phyloP scores from a whole-genome alignment of 345 rosid genomes.

The Ceriops tagal region DNA sequence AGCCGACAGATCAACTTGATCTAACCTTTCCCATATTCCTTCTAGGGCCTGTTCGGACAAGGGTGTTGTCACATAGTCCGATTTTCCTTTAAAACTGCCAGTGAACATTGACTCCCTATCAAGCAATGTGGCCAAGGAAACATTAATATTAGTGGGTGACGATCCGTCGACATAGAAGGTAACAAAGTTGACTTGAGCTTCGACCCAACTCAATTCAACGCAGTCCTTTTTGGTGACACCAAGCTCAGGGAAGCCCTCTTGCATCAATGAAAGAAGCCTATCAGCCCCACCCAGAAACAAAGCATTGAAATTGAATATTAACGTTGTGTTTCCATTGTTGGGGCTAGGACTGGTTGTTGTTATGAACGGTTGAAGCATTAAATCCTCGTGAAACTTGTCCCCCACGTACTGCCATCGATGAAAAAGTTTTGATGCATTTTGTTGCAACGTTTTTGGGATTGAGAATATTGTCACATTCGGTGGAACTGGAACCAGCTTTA shows the following conservation, averaged over 20 bases:
- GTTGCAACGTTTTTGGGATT: background rate
- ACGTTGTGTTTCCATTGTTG: background rate
- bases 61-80: conserved; percentile 3
- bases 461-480: background rate
- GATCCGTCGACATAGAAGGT: background rate
- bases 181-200: background rate
- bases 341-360: background rate
- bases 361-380: background rate
- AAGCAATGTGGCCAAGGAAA: background rate
- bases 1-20: background rate
- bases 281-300: conserved; percentile 3
- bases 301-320: background rate
- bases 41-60: background rate
- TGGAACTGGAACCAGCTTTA: background rate
- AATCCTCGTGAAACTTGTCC: background rate
- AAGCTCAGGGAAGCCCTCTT: conserved; percentile 3
- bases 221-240: background rate
- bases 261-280: conserved; percentile 1
- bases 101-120: background rate
- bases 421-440: background rate
- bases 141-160: background rate
- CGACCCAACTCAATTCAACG: conserved; percentile 11
- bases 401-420: background rate
- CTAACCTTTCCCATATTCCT: conserved; percentile 2
- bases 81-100: background rate